Percentiles rank a stretch among this genome's conserved stretches.
These are phyloP conservation scores for Aspergillus haitiensis DNA, from an alignment of 495 filamentous ascomycete genomes.

Conservation along the genomic window DNA sequence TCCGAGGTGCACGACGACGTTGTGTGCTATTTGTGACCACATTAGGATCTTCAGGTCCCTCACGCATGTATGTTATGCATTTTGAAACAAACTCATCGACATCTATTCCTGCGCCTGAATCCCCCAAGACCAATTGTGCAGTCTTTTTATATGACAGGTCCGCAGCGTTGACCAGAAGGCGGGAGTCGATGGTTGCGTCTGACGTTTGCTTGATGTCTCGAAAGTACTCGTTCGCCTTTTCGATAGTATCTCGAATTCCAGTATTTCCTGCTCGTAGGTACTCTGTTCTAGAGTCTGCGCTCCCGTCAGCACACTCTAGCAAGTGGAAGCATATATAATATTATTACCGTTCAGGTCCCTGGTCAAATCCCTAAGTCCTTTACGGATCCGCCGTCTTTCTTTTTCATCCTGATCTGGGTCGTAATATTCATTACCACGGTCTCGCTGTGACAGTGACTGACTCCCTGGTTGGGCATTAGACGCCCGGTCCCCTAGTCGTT, in stretches of 20 bases:
- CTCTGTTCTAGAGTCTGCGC: conserved; percentile 64
- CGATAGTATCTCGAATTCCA: conserved; percentile 62
- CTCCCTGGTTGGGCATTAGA: conserved; percentile 28
- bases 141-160: conserved; percentile 77
- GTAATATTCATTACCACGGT: conserved; percentile 56
- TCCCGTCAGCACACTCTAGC: conserved; percentile 12
- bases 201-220: conserved; percentile 79
- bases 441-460: conserved; percentile 32
- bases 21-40: conserved; percentile 28
- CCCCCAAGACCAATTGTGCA: conserved; percentile 67
- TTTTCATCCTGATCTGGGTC: conserved; percentile 86
- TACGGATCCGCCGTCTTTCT: conserved; percentile 70
- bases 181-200: conserved; percentile 90
- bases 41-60: conserved; percentile 42
- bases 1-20: conserved; percentile 32
- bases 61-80: conserved; percentile 83
- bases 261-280: conserved; percentile 59
- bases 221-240: conserved; percentile 63
- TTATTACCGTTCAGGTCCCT: conserved; percentile 62
- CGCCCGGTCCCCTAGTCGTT: conserved; percentile 40
- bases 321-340: not conserved
- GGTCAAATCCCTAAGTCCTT: conserved; percentile 64
- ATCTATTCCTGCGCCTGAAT: conserved; percentile 70
- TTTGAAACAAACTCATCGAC: conserved; percentile 93
- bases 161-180: conserved; percentile 72